Evolutionary conservation across 2,329 filamentous ascomycete species (phyloP).

Genomic region (Graphilbum ipis-grandicollis): DNA sequence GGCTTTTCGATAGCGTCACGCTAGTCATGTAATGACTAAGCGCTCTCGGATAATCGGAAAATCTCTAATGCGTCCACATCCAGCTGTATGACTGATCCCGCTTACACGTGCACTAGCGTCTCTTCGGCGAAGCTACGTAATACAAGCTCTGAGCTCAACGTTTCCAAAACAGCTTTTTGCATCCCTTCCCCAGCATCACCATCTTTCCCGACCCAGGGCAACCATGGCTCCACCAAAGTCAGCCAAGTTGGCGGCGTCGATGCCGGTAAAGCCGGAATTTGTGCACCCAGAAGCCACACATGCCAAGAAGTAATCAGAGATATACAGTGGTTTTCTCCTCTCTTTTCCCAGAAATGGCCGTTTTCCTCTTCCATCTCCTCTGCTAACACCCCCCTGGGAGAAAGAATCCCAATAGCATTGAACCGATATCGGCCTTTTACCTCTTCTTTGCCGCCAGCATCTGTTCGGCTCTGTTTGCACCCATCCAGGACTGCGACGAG

Average conservation of each 20-base stretch:
- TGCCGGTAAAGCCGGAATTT: constrained; percentile 17
- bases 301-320: constrained; percentile 33
- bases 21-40: too few species aligned
- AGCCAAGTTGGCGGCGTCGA: constrained; percentile 20
- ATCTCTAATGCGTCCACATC: too few species aligned
- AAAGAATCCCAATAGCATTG: constrained; percentile 41
- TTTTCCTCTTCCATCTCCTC: too few species aligned
- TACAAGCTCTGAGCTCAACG: too few species aligned
- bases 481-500: constrained; percentile 96
- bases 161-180: too few species aligned
- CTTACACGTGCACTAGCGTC: too few species aligned
- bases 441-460: constrained; percentile 58
- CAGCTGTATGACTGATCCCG: too few species aligned
- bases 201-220: constrained; percentile 4
- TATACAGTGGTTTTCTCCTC: too few species aligned
- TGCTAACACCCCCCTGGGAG: constrained; percentile 15
- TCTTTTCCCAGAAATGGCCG: too few species aligned
- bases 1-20: too few species aligned
- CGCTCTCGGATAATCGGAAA: too few species aligned
- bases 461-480: constrained; percentile 63
- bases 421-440: constrained; percentile 64
- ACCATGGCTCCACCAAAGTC: background rate
- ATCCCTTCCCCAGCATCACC: background rate
- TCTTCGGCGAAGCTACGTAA: too few species aligned
- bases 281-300: constrained; percentile 31